Evolutionary conservation across 2,329 filamentous ascomycete genomes (phyloP).

Genomic region (Pestalotiopsis sp.): DNA sequence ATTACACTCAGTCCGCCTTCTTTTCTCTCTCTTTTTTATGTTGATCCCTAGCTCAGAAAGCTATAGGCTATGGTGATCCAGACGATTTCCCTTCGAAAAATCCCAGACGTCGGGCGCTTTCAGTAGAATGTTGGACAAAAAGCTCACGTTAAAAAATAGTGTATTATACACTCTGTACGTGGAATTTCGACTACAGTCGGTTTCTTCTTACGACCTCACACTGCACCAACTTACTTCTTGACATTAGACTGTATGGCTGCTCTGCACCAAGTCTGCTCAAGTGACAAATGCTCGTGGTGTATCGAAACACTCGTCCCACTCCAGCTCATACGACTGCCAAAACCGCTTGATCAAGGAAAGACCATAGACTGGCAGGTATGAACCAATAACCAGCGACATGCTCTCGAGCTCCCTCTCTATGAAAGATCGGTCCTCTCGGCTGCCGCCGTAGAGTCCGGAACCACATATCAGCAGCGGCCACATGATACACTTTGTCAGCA

Average conservation of each 20-base stretch:
- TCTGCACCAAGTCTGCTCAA: slow-evolving; percentile 12
- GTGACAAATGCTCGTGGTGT: slow-evolving; percentile 27
- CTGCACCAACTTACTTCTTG: not conserved
- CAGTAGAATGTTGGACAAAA: too few species aligned
- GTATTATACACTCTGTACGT: too few species aligned
- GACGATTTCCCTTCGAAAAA: too few species aligned
- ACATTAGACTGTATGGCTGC: not conserved
- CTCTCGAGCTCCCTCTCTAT: slow-evolving; percentile 26
- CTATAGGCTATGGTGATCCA: too few species aligned
- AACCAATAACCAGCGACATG: slow-evolving; percentile 26
- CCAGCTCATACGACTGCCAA: slow-evolving; percentile 32
- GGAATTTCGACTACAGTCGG: too few species aligned
- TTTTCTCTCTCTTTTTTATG: too few species aligned
- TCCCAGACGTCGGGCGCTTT: too few species aligned
- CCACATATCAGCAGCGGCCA: slow-evolving; percentile 38
- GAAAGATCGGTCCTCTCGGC: slow-evolving; percentile 27
- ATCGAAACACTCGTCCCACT: slow-evolving; percentile 41
- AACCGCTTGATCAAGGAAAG: slow-evolving; percentile 30
- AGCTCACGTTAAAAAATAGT: too few species aligned
- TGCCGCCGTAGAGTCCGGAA: slow-evolving; percentile 26
- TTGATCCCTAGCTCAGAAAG: too few species aligned
- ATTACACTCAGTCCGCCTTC: too few species aligned
- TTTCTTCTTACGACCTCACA: too few species aligned
- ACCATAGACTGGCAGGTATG: slow-evolving; percentile 28
- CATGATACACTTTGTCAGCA: slow-evolving; percentile 27